Evolutionary conservation across 73 alveolate species (phyloP).

Genomic region (Diophrys appendiculata): DNA sequence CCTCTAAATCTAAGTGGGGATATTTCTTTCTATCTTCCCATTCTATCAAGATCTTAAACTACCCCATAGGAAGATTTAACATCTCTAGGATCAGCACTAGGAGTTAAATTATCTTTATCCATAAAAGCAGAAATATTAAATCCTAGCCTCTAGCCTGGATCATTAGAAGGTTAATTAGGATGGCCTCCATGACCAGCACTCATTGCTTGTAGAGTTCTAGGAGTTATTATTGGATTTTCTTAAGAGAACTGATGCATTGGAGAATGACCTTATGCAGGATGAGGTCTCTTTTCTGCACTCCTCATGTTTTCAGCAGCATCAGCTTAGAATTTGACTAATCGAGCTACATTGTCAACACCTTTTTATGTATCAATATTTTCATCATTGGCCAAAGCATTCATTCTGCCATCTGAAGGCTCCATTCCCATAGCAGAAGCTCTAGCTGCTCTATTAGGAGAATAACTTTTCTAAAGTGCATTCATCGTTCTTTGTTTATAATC

Average conservation of each 20-base stretch:
- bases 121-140: not conserved
- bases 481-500: slow-evolving; percentile 48
- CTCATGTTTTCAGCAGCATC: not conserved
- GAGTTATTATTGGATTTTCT: not conserved
- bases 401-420: slow-evolving; percentile 7
- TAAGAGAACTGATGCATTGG: not conserved
- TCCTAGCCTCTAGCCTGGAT: not conserved
- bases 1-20: no score
- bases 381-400: not conserved
- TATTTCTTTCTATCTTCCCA: no score
- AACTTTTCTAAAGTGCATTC: not conserved
- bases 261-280: not conserved
- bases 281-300: not conserved
- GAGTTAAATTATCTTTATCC: not conserved
- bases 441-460: slow-evolving; percentile 6
- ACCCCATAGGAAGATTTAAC: not conserved
- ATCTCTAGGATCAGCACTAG: not conserved
- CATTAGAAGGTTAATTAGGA: no score
- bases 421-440: slow-evolving; percentile 6
- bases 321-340: not conserved
- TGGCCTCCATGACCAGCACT: no score
- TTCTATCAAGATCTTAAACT: not conserved
- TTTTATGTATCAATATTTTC: not conserved
- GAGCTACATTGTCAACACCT: not conserved
- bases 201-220: not conserved